Conservation (phyloP, 208 protist genomes). For the Leishmania tarentolae region DNA sequence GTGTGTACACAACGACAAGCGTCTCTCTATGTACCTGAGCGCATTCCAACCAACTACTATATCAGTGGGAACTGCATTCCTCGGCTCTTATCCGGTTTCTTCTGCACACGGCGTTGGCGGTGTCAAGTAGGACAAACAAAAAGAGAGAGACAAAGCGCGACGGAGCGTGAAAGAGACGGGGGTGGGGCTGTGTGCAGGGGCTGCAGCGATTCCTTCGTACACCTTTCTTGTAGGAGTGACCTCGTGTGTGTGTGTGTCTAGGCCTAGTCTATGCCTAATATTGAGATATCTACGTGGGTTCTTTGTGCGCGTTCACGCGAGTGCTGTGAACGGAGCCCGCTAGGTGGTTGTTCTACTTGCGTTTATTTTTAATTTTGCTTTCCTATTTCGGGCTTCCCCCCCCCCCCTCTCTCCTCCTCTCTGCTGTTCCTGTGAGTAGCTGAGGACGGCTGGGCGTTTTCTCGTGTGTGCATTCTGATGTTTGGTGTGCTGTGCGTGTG, state of each 20-base stretch:
- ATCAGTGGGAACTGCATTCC: neutral
- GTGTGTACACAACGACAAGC: too few relatives aligned
- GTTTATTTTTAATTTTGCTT: neutral
- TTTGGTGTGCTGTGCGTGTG: neutral
- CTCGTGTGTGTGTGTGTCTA: neutral
- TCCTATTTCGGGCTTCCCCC: too few relatives aligned
- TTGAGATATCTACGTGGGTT: neutral
- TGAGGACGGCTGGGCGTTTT: neutral
- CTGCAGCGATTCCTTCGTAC: neutral
- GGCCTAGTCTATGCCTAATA: neutral
- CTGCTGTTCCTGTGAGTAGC: neutral
- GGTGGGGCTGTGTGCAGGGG: too few relatives aligned
- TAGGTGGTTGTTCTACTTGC: neutral
- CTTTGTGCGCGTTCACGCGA: neutral
- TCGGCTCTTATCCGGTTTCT: neutral
- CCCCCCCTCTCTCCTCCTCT: too few relatives aligned
- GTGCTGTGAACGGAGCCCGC: neutral
- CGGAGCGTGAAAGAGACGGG: neutral
- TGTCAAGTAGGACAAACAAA: neutral
- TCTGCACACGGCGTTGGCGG: neutral
- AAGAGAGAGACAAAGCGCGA: neutral
- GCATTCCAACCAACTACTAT: neutral
- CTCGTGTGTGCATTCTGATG: neutral
- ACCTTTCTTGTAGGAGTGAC: neutral
- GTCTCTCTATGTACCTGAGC: neutral